Evolutionary conservation across 129 eudicot genomes (phyloP).

Genomic region (Glebionis coronaria): DNA sequence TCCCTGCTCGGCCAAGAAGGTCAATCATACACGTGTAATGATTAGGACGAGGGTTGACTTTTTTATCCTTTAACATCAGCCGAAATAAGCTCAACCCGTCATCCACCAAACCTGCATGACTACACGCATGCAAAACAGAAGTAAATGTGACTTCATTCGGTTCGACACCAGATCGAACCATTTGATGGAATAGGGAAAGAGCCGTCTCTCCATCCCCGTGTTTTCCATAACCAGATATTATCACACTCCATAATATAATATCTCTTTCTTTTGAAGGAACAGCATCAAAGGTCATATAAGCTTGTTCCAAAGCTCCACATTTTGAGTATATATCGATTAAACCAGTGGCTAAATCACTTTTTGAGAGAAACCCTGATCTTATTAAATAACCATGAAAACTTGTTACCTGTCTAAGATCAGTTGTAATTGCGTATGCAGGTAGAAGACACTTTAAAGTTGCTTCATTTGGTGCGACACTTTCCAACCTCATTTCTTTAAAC

Average conservation of each 20-base stretch:
- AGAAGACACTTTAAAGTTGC: conserved; percentile 66
- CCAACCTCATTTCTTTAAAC: conserved; percentile 57
- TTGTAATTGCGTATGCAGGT: conserved; percentile 64
- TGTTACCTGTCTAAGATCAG: conserved; percentile 57
- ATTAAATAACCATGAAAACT: conserved; percentile 53
- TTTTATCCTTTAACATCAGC: conserved; percentile 38
- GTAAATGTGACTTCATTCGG: conserved; percentile 86
- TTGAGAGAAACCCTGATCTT: conserved; percentile 53
- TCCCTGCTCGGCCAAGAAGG: conserved; percentile 76
- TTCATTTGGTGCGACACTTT: conserved; percentile 46
- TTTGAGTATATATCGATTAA: conserved; percentile 72
- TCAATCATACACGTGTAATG: conserved; percentile 77
- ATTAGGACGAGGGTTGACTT: conserved; percentile 33
- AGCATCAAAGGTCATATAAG: conserved; percentile 43
- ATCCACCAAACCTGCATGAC: conserved; percentile 79
- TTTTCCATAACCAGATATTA: conserved; percentile 76
- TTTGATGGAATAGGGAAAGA: conserved; percentile 48
- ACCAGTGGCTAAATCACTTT: conserved; percentile 49
- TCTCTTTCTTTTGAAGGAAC: conserved; percentile 44
- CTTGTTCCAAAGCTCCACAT: conserved; percentile 56
- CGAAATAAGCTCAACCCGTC: conserved; percentile 58
- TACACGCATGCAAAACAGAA: conserved; percentile 69
- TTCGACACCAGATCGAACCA: conserved; percentile 59
- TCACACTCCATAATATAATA: conserved; percentile 65
- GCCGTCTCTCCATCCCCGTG: conserved; percentile 60